Evolutionary conservation across 106 monocot species (phyloP).

Genomic region (Alisma plantagoaquatica): DNA sequence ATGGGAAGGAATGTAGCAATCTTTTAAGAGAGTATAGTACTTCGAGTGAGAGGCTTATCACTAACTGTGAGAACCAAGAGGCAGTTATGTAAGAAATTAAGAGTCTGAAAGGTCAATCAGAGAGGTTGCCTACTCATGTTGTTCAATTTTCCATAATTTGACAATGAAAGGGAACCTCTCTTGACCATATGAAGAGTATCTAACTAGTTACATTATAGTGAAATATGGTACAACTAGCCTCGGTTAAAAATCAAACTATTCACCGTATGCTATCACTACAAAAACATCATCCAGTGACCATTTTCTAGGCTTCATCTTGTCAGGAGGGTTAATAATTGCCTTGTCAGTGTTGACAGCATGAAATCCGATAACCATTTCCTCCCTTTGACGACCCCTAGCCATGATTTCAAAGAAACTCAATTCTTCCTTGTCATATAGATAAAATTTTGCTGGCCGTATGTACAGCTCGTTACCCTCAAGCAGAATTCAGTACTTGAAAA

Average conservation of each 20-base stretch:
- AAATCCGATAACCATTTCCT: conserved; percentile 72
- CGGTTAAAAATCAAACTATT: too few relatives aligned
- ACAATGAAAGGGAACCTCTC: too few relatives aligned
- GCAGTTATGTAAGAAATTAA: too few relatives aligned
- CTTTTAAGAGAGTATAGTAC: too few relatives aligned
- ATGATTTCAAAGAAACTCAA: conserved; percentile 75
- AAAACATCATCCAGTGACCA: conserved; percentile 82
- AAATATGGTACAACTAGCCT: neutral
- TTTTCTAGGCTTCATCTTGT: conserved; percentile 43
- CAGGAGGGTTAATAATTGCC: conserved; percentile 61
- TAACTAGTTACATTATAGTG: neutral
- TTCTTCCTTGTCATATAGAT: conserved; percentile 75
- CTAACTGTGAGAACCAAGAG: too few relatives aligned
- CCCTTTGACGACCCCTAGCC: conserved; percentile 56
- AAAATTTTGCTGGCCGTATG: conserved; percentile 69
- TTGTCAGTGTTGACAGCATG: conserved; percentile 50
- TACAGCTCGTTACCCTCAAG: conserved; percentile 74
- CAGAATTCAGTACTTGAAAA: neutral
- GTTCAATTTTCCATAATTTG: too few relatives aligned
- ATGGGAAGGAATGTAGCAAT: too few relatives aligned
- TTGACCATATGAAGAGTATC: too few relatives aligned
- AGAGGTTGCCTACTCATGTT: too few relatives aligned
- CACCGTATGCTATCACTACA: conserved; percentile 52
- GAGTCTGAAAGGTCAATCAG: too few relatives aligned
- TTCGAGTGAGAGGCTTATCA: too few relatives aligned